A percentile compares a stretch with the other conserved stretches of the same genome.
These are phyloP conservation scores for Phytopythium cucurbitacearum DNA, from an alignment of 352 stramenopile genomes.

Conservation along the genomic window DNA sequence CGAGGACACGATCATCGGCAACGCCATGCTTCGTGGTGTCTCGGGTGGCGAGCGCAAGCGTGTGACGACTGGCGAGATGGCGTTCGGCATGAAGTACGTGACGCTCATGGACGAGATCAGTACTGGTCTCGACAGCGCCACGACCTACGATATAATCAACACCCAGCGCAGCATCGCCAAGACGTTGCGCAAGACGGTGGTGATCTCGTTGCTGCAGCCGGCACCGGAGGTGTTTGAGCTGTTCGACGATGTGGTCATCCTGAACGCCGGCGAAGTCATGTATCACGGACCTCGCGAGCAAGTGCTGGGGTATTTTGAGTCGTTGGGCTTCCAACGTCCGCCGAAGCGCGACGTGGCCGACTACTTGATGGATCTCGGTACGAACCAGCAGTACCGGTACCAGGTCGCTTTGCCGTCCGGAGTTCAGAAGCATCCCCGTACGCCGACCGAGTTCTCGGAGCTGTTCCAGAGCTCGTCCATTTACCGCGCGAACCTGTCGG, in stretches of 20 bases:
- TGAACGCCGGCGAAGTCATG: constrained; percentile 61
- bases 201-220: constrained; percentile 55
- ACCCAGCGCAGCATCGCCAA: constrained; percentile 45
- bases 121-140: constrained; percentile 88
- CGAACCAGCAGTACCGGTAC: constrained; percentile 33
- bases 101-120: constrained; percentile 90
- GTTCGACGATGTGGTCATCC: constrained; percentile 51
- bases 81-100: constrained; percentile 62
- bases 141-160: constrained; percentile 89
- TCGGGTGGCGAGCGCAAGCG: constrained; percentile 66
- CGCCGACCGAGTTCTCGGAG: constrained; percentile 19
- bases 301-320: constrained; percentile 29
- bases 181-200: constrained; percentile 36
- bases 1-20: constrained; percentile 49
- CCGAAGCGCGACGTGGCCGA: constrained; percentile 40
- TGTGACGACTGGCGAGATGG: constrained; percentile 78
- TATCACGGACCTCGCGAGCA: constrained; percentile 42
- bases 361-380: constrained; percentile 47
- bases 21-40: constrained; percentile 45
- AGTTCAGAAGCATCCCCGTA: constrained; percentile 13
- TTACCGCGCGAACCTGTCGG: constrained; percentile 34
- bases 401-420: constrained; percentile 9
- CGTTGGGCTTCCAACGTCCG: constrained; percentile 34
- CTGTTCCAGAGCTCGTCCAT: constrained; percentile 16
- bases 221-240: constrained; percentile 48